Percentiles rank a stretch among this genome's conserved stretches.
phyloP scores from a whole-genome alignment of 768 basidiomycete species.

The Suillus discolor region DNA sequence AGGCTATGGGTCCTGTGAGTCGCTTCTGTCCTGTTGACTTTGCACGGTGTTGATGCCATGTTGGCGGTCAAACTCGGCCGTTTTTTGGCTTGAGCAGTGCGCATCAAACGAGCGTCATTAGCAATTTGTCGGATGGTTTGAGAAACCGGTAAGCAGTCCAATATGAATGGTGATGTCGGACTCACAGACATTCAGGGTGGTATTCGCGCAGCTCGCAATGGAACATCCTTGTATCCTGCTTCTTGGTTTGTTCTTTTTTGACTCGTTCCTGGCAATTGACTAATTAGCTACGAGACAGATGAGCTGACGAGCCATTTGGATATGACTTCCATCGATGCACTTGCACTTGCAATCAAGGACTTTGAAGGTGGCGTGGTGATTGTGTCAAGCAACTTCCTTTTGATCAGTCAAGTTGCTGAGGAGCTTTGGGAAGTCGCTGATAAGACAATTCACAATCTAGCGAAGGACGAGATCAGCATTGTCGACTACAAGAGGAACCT shows the following conservation, averaged over 20 bases:
- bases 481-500: constrained; percentile 91
- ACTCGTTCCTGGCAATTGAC: constrained; percentile 13
- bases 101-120: constrained; percentile 94
- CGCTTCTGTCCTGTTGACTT: too few relatives aligned
- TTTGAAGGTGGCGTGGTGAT: constrained; percentile 99
- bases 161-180: constrained; percentile 18
- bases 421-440: constrained; percentile 99
- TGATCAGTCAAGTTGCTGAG: constrained; percentile 97
- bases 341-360: constrained; percentile 93
- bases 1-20: too few relatives aligned
- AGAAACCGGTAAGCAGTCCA: constrained; percentile 75
- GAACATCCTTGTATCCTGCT: constrained; percentile 96
- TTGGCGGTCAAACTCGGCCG: constrained; percentile 83
- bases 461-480: constrained; percentile 89
- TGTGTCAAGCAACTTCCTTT: constrained; percentile 99
- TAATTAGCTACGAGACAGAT: constrained; percentile 45
- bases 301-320: constrained; percentile 98
- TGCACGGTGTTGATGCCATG: too few relatives aligned
- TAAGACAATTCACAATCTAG: constrained; percentile 89
- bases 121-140: constrained; percentile 92
- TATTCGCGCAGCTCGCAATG: constrained; percentile 96
- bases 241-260: constrained; percentile 53
- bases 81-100: constrained; percentile 92
- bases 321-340: constrained; percentile 97
- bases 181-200: constrained; percentile 58